Evolutionary conservation across 176 grass and related monocot species (phyloP).

Genomic region (Raddia guianensis): DNA sequence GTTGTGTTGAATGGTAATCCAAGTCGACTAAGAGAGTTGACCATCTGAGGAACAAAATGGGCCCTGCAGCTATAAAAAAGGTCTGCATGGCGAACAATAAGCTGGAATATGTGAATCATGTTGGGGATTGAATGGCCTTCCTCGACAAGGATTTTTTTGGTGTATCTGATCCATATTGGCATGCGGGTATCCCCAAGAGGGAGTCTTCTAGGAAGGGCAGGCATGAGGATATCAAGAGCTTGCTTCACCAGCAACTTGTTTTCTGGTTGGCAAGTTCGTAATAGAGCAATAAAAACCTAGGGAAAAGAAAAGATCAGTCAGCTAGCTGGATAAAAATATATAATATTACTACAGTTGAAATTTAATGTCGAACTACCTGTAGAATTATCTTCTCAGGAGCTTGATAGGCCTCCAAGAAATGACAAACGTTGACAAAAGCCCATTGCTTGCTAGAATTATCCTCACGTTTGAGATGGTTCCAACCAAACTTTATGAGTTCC

Average conservation of each 20-base stretch:
- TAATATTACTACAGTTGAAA: slow-evolving; percentile 31
- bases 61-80: slow-evolving; percentile 98
- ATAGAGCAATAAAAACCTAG: slow-evolving; percentile 93
- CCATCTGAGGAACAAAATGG: slow-evolving; percentile 99
- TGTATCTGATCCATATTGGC: slow-evolving; percentile 99
- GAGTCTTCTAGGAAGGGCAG: slow-evolving; percentile 88
- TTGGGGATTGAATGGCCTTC: slow-evolving; percentile 99
- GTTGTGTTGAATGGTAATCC: slow-evolving; percentile 96
- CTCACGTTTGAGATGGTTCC: slow-evolving; percentile 99
- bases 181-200: slow-evolving; percentile 91
- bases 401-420: slow-evolving; percentile 98
- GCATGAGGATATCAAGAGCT: slow-evolving; percentile 98
- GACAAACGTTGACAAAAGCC: slow-evolving; percentile 99
- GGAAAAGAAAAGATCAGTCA: slow-evolving; percentile 19
- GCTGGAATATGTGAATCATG: slow-evolving; percentile 99
- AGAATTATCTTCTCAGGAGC: slow-evolving; percentile 99
- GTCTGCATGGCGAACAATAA: slow-evolving; percentile 94
- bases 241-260: slow-evolving; percentile 97
- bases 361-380: slow-evolving; percentile 59
- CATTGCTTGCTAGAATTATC: slow-evolving; percentile 99
- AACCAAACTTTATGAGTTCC: slow-evolving; percentile 98
- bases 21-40: slow-evolving; percentile 95
- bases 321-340: neutral
- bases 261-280: slow-evolving; percentile 97
- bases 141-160: slow-evolving; percentile 97